Percentiles rank a stretch among this genome's conserved stretches.
Evolutionary conservation across 2,329 filamentous ascomycete species (phyloP).

Genomic region (Microcyclosporella mali): DNA sequence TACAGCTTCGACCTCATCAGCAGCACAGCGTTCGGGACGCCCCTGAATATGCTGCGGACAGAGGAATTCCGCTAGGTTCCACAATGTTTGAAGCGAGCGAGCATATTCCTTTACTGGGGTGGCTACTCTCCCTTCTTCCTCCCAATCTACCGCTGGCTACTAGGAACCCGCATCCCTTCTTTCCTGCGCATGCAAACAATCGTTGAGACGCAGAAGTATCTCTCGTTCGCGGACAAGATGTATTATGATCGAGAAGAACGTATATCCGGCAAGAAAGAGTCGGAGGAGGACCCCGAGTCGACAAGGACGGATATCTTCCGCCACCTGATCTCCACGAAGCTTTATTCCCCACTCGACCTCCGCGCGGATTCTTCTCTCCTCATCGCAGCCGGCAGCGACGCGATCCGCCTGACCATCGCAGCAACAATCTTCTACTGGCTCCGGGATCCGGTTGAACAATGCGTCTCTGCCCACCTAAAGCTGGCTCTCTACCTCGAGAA

Average conservation of each 20-base stretch:
- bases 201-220: not conserved
- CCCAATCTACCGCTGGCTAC: not conserved
- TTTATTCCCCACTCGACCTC: not conserved
- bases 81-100: not conserved
- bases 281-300: not conserved
- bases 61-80: not conserved
- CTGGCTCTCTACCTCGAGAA: not conserved
- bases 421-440: slow-evolving; percentile 2
- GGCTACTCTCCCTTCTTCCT: slow-evolving; percentile 1
- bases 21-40: not conserved
- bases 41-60: not conserved
- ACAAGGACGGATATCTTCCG: not conserved
- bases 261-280: not conserved
- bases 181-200: not conserved
- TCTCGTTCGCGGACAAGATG: not conserved
- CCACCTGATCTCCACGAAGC: not conserved
- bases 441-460: not conserved
- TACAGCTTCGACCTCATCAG: slow-evolving; percentile 6
- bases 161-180: not conserved
- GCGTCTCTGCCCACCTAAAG: not conserved
- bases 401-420: not conserved
- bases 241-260: not conserved
- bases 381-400: slow-evolving; percentile 1
- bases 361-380: not conserved
- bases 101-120: not conserved